Base-by-base conservation (phyloP, 441 rosid genomes). In the Populus hybrid region DNA sequence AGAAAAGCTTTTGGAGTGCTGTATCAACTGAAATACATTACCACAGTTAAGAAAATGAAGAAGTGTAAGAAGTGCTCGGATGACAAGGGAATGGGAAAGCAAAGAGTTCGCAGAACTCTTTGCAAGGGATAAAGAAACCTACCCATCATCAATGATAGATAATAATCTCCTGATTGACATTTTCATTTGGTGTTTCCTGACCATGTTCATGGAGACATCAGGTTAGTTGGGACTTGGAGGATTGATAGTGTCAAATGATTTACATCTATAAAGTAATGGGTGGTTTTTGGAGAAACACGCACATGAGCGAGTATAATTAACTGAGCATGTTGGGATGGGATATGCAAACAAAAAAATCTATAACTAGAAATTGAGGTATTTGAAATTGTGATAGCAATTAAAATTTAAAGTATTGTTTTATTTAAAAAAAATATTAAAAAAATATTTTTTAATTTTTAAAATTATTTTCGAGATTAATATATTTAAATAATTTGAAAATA, bases 321-420 rank as follows among this genome's bases (percentile, higher is more conserved):
- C 61, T 42, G 29, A 53, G 23, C 26, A 50, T 23, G 59, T 8
- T 12, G 64, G 50, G 35, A 71, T 23, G 31, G 74, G 50, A 11
- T 26, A 6, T n/a, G 33, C 7, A 56, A 38, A 40, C 20, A 24
- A 71, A 63, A 45, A 26, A 42, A 29, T n/a, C n/a, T n/a, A n/a
- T n/a, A n/a, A n/a, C n/a, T n/a, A n/a, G n/a, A n/a, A n/a, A n/a
- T n/a, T n/a, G n/a, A n/a, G n/a, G n/a, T n/a, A 2, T 14, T 16
- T 38, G 61, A 12, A 24, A n/a, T 56, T 5, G 1, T 33, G 1
- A 7, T 5, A 28, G 3, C 2, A 3, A 0, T 28, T 28, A 3
- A 28, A 0, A 1, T 33, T 33, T 0, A 33, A 33, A 5, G 1
- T 33, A 1, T 0, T 6, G 5, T 33, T 33, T 5, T 1, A n/a